These are phyloP conservation scores for Amyloporia xantha DNA, from an alignment of 768 basidiomycete species.

Conservation along the genomic window DNA sequence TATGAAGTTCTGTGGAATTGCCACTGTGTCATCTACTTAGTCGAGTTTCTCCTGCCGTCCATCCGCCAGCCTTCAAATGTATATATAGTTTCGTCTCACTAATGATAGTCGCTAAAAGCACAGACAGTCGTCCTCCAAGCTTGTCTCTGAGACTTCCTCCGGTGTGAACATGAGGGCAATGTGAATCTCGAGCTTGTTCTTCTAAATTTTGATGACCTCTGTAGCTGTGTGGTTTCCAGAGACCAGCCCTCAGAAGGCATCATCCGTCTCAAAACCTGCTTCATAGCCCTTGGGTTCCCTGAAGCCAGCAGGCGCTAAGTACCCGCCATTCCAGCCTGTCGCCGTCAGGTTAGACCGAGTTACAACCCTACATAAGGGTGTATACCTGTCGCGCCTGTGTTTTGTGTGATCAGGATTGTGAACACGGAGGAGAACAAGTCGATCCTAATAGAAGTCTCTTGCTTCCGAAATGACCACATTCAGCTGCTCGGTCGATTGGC, in stretches of 20 bases:
- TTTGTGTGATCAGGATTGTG: background rate
- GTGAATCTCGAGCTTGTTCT: constrained; percentile 38
- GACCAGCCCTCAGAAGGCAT: constrained; percentile 45
- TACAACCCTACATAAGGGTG: background rate
- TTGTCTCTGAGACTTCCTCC: constrained; percentile 32
- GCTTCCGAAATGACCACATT: constrained; percentile 73
- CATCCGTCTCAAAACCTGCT: constrained; percentile 39
- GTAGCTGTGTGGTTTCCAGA: constrained; percentile 53
- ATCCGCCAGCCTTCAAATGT: too few species aligned
- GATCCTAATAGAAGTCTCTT: constrained; percentile 71
- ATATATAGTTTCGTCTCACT: too few species aligned
- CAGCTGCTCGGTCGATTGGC: constrained; percentile 17
- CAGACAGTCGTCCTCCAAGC: constrained; percentile 44
- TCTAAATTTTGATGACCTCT: constrained; percentile 39
- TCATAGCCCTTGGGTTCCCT: constrained; percentile 35
- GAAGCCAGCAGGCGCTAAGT: constrained; percentile 51
- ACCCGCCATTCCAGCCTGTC: constrained; percentile 76
- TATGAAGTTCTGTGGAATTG: too few species aligned
- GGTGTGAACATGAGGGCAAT: constrained; percentile 42
- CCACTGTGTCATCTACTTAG: too few species aligned
- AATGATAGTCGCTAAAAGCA: too few species aligned
- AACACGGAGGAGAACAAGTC: background rate
- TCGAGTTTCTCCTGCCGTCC: too few species aligned
- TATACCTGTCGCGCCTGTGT: constrained; percentile 65
- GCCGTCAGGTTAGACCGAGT: background rate